Evolutionary conservation across 179 eudicot genomes (phyloP).

Genomic region (Camellia oleifera): DNA sequence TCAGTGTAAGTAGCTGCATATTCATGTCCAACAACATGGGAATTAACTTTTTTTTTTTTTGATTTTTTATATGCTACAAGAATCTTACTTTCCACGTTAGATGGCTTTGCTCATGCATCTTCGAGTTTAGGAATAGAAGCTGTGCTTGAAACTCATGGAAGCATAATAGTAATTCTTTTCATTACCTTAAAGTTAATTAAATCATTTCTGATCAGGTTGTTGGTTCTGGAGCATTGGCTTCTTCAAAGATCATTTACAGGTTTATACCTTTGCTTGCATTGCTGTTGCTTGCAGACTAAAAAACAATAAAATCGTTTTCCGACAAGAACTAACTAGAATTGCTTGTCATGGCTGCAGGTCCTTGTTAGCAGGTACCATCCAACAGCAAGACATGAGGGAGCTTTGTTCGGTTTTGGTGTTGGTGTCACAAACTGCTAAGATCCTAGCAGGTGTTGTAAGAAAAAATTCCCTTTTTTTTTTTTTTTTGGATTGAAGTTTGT

Average conservation of each 20-base stretch:
- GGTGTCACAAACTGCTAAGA: slow-evolving; percentile 10
- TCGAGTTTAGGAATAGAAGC: not conserved
- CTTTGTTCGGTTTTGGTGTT: slow-evolving; percentile 6
- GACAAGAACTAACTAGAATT: not conserved
- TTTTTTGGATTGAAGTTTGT: not conserved
- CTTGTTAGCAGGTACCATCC: slow-evolving; percentile 11
- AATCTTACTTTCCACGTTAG: not conserved
- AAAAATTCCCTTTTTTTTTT: not conserved
- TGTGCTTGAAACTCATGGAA: not conserved
- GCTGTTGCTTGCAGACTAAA: not conserved
- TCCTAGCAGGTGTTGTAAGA: slow-evolving; percentile 6
- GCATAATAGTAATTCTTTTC: not conserved
- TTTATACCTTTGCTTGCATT: not conserved
- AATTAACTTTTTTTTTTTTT: not conserved
- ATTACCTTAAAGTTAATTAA: not conserved
- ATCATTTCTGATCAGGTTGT: slow-evolving; percentile 1
- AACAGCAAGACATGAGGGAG: slow-evolving; percentile 2
- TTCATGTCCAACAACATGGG: not conserved
- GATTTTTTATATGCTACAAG: not conserved
- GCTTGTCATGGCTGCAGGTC: slow-evolving; percentile 11
- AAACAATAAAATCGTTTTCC: not conserved
- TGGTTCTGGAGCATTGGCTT: slow-evolving; percentile 1
- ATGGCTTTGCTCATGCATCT: slow-evolving; percentile 9
- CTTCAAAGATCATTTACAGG: slow-evolving; percentile 13
- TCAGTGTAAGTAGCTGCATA: not conserved